Evolutionary conservation across 148 eudicot species (phyloP), one percentile per base, ranked within the genome.

Genomic region (Diospyros kaki): DNA sequence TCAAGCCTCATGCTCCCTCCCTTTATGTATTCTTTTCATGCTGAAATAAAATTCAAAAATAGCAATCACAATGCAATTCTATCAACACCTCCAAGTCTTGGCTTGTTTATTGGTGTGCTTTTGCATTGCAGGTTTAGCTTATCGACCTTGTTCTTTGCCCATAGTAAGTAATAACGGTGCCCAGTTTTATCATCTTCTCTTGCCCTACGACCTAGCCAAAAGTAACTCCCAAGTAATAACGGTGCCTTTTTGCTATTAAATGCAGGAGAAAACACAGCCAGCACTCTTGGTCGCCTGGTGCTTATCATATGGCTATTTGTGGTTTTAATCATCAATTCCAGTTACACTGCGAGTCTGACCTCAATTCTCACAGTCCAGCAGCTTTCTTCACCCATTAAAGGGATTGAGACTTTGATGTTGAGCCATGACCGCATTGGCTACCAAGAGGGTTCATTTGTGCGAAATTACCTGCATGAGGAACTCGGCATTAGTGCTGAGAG

Each of bases 221-320:
- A 48, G 8, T 4, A 48, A 48, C 4, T 28, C 28, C 28, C 28
- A 28, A 28, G 28, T 28, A 28, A 28, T 28, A 28, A 28, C 9
- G 15, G 4, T 64, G 17, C 39, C 61, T 66, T n/a, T 63, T 17
- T 68, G 14, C 17, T 11, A 13, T 76, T 63, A 69, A 46, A 64
- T 82, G 79, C 87, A 90, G 95, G 77, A 73, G 92, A 90, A 78
- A 87, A 73, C 17, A 84, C 89, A 1, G 80, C 87, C 61, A 88
- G 94, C 82, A 44, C 87, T 6, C 78, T 92, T 14, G 92, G 92
- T 28, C 90, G 97, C 10, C 7, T 87, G 5, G 88, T 90, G 66
- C 92, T 90, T n/a, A 62, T 90, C 60, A 72, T 92, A 67, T 90
- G 97, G 94, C 75, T 90, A 42, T 92, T 92, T 69, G 92, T 86